phyloP scores from a whole-genome alignment of 2,329 filamentous ascomycete species.

The Botrytis deweyae region DNA sequence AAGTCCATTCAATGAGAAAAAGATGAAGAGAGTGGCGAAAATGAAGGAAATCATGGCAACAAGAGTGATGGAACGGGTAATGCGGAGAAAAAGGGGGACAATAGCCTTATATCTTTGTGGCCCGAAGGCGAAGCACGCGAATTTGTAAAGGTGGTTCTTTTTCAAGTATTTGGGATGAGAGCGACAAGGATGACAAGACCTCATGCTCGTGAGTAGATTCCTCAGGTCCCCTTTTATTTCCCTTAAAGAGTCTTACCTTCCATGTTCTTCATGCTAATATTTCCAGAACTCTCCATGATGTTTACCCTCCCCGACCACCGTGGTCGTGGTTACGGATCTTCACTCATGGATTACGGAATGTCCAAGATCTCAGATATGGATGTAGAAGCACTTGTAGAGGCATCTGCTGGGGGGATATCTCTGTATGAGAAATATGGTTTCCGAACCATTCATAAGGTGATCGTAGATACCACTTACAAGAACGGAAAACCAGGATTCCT shows the following conservation, averaged over 20 bases:
- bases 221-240: rapidly evolving
- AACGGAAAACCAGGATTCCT: not conserved
- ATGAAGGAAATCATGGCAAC: not conserved
- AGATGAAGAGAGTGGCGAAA: not conserved
- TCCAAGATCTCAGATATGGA: not conserved
- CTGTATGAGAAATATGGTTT: constrained; percentile 19
- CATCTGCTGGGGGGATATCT: not conserved
- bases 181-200: not conserved
- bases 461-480: not conserved
- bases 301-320: not conserved
- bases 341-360: constrained; percentile 11
- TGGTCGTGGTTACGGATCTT: not conserved
- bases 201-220: not conserved
- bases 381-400: constrained; percentile 6
- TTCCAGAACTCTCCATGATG: constrained; percentile 3
- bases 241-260: rapidly evolving
- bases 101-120: not conserved
- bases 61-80: not conserved
- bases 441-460: not conserved
- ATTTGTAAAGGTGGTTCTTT: not conserved
- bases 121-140: constrained; percentile 14
- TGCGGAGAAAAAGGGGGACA: not conserved
- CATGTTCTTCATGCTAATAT: not conserved
- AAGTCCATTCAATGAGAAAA: not conserved
- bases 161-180: not conserved